Evolutionary conservation across 352 stramenopile genomes (phyloP), one percentile per base, ranked within the genome.

Genomic region (Thalassiosira mediterranea): DNA sequence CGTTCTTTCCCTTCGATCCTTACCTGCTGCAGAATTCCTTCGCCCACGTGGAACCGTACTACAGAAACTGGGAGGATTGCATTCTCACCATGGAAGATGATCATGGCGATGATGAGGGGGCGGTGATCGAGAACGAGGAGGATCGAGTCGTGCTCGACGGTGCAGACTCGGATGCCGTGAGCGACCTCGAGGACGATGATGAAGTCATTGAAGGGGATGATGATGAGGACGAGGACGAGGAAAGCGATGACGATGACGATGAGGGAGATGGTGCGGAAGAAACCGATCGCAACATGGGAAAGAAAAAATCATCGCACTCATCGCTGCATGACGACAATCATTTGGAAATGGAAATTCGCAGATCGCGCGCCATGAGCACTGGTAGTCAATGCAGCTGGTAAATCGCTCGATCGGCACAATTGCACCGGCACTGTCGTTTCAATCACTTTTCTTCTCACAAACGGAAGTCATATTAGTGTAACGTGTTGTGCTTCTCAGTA

Each of bases 1-100:
- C 90, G 1, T 99, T 98, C 71, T 99, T 99, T 64, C 96, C 96
- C 23, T 99, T 98, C 68, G 96, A 99, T 83, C 96, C 96, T 4
- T 98, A 98, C 70, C 83, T 99, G 34, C 77, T 99, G 26, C 88
- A 95, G 17, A 90, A 91, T 29, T 98, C 95, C 19, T 97, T 97
- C 76, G 86, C 81, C 23, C 97, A 94, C 73, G 95, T 99, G 51
- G 93, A 95, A 2, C 91, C 93, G 32, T 90, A 96, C 59, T 98
- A 98, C 76, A 81, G 96, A 56, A 96, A 97, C 80, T 98, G 96
- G 96, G 95, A 96, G 44, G 86, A 83, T 83, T 62, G 70, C 28
- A 66, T 65, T 51, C 34, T 64, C 17, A 63, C 31, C 19, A 17
- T 60, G 47, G 26, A 61, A 17, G 76, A 63, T 1, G 21, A 56